Percentiles rank a stretch among this genome's conserved stretches.
Conservation (phyloP, 108 stramenopile genomes). For the Cyclotella sp. region DNA sequence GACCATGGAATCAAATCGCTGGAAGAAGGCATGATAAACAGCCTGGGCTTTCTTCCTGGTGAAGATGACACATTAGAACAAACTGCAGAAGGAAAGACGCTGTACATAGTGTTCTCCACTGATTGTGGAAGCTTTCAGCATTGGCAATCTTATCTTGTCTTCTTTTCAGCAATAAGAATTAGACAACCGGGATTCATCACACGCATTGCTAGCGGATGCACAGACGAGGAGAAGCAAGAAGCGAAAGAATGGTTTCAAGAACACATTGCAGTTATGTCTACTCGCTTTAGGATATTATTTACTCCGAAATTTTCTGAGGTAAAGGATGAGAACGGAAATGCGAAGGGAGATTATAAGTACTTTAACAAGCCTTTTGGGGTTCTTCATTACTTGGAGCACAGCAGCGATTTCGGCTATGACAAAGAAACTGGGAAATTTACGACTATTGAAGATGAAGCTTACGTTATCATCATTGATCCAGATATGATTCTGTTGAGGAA, state of each 20-base stretch:
- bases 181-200: constrained; percentile 88
- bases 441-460: constrained; percentile 51
- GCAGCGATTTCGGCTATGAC: constrained; percentile 53
- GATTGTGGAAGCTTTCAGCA: constrained; percentile 89
- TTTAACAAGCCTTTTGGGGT: constrained; percentile 92
- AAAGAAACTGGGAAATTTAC: constrained; percentile 41
- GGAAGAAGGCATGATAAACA: constrained; percentile 43
- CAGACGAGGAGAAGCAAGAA: constrained; percentile 47
- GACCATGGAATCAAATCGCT: constrained; percentile 37
- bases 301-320: constrained; percentile 78
- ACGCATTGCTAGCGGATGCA: constrained; percentile 90
- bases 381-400: constrained; percentile 80
- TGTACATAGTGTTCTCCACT: constrained; percentile 73
- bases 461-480: constrained; percentile 91
- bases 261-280: constrained; percentile 47
- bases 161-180: constrained; percentile 78
- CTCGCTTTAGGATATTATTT: constrained; percentile 69
- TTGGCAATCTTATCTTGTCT: constrained; percentile 94
- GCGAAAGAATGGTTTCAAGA: constrained; percentile 38
- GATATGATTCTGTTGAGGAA: constrained; percentile 91
- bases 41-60: constrained; percentile 32
- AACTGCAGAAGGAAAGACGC: constrained; percentile 24
- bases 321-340: constrained; percentile 50
- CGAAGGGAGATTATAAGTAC: constrained; percentile 76
- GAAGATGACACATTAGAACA: constrained; percentile 44